These are phyloP conservation scores for Acanthamoeba lugdunensis DNA, from an alignment of 208 protist species.

Conservation along the genomic window DNA sequence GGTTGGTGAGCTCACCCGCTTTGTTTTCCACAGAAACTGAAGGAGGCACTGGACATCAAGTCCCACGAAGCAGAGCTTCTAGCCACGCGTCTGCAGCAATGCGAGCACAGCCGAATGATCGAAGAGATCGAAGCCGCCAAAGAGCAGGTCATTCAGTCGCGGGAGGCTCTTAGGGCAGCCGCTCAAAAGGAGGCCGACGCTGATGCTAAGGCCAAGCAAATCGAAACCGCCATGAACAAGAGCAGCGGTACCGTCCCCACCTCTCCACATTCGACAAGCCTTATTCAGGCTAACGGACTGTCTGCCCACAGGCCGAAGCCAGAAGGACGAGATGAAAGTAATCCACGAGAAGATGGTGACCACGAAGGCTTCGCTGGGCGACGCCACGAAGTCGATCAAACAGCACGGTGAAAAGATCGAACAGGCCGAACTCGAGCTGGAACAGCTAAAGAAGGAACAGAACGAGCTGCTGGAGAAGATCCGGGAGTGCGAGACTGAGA, in stretches of 20 bases:
- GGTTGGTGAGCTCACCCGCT: not conserved
- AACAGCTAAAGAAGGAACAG: constrained; percentile 69
- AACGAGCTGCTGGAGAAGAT: constrained; percentile 70
- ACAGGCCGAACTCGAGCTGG: constrained; percentile 76
- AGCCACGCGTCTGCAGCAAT: constrained; percentile 6
- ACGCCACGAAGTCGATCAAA: constrained; percentile 72
- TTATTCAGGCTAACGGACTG: too few species aligned
- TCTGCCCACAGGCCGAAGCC: not conserved
- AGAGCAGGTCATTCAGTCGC: not conserved
- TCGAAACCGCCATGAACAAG: constrained; percentile 34
- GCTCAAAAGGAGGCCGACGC: constrained; percentile 20
- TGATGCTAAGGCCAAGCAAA: constrained; percentile 37
- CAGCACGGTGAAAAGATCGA: constrained; percentile 74
- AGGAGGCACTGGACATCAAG: constrained; percentile 62
- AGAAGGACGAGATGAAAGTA: constrained; percentile 56
- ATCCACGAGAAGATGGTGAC: constrained; percentile 71
- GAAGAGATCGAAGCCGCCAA: constrained; percentile 2
- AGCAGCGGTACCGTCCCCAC: not conserved
- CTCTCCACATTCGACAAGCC: not conserved
- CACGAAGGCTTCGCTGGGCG: constrained; percentile 56
- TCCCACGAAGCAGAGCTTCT: constrained; percentile 34
- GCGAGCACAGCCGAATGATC: constrained; percentile 12
- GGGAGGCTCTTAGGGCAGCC: not conserved
- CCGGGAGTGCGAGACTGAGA: constrained; percentile 76
- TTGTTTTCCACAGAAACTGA: not conserved